These are phyloP conservation scores for Mycosphaerella arachidis DNA, from an alignment of 2,329 filamentous ascomycete species.

Conservation along the genomic window DNA sequence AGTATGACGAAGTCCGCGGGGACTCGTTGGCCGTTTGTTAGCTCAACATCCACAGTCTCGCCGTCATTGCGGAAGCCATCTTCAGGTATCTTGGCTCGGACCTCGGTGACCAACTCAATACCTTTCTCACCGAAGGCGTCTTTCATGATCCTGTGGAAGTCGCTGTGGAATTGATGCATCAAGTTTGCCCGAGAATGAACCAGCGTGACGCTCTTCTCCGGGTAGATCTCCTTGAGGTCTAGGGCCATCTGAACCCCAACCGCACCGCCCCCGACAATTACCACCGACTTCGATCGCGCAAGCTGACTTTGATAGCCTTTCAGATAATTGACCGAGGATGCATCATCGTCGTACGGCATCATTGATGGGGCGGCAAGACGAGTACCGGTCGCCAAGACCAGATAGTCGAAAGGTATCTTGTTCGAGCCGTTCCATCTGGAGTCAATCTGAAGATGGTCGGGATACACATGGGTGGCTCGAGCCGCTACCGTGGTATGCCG, in stretches of 20 bases:
- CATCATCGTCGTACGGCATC: slow-evolving; percentile 16
- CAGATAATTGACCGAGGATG: slow-evolving; percentile 12
- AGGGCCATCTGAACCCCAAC: slow-evolving; percentile 59
- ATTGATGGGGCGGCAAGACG: slow-evolving; percentile 16
- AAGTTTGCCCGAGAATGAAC: slow-evolving; percentile 54
- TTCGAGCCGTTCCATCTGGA: slow-evolving; percentile 13
- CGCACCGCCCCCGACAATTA: slow-evolving; percentile 51
- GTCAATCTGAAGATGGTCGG: slow-evolving; percentile 15
- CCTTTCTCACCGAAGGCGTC: slow-evolving; percentile 46
- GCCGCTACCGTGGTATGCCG: slow-evolving; percentile 13
- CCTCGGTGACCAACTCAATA: slow-evolving; percentile 48
- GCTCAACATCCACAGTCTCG: slow-evolving; percentile 33
- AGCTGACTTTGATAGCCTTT: slow-evolving; percentile 22
- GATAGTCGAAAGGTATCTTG: slow-evolving; percentile 19
- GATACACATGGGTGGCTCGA: slow-evolving; percentile 15
- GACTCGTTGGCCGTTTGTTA: slow-evolving; percentile 44
- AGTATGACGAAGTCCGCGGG: slow-evolving; percentile 54
- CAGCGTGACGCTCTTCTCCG: slow-evolving; percentile 53
- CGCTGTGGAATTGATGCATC: slow-evolving; percentile 49
- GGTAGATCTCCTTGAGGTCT: slow-evolving; percentile 55
- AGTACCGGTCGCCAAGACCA: slow-evolving; percentile 21
- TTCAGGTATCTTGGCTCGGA: slow-evolving; percentile 24
- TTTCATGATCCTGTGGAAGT: slow-evolving; percentile 38
- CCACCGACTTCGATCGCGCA: slow-evolving; percentile 13
- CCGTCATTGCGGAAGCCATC: slow-evolving; percentile 21